Evolutionary conservation across 2,329 filamentous ascomycete species (phyloP).

Genomic region (Thelonectria discophora): DNA sequence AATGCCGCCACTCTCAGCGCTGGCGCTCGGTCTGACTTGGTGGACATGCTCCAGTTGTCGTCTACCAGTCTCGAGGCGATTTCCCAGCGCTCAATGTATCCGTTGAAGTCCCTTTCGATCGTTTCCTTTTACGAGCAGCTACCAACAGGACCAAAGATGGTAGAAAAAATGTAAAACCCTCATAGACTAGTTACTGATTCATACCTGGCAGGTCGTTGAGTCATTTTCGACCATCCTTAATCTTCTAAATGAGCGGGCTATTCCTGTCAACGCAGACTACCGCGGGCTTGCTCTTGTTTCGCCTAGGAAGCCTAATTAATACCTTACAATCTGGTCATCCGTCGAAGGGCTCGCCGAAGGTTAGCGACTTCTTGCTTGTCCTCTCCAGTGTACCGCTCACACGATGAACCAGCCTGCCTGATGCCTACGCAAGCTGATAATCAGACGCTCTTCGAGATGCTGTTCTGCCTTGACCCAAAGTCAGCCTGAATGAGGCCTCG

Average conservation of each 20-base stretch:
- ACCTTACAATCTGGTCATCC: neutral
- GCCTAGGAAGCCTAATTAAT: neutral
- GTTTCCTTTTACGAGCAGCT: neutral
- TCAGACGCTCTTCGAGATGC: neutral
- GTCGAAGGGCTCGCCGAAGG: constrained; percentile 2
- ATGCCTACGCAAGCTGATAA: neutral
- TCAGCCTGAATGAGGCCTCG: constrained; percentile 7
- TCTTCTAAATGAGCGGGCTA: constrained; percentile 12
- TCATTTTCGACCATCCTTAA: constrained; percentile 15
- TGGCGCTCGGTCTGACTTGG: neutral
- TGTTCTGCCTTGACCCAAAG: constrained; percentile 15
- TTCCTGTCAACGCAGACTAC: constrained; percentile 15
- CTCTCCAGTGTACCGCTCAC: no score
- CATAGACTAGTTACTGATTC: neutral
- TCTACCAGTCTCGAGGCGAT: neutral
- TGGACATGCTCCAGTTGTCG: neutral
- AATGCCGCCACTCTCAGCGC: neutral
- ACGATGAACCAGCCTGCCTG: no score
- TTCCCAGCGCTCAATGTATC: neutral
- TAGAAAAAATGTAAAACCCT: no score
- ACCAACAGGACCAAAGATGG: neutral
- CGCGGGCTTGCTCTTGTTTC: constrained; percentile 4
- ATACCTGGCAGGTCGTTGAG: constrained; percentile 5
- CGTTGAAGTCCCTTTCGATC: neutral
- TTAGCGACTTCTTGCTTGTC: neutral